Conservation (phyloP, 192 early-diverging fungal genomes). For the Phlyctochytrium bullatum region DNA sequence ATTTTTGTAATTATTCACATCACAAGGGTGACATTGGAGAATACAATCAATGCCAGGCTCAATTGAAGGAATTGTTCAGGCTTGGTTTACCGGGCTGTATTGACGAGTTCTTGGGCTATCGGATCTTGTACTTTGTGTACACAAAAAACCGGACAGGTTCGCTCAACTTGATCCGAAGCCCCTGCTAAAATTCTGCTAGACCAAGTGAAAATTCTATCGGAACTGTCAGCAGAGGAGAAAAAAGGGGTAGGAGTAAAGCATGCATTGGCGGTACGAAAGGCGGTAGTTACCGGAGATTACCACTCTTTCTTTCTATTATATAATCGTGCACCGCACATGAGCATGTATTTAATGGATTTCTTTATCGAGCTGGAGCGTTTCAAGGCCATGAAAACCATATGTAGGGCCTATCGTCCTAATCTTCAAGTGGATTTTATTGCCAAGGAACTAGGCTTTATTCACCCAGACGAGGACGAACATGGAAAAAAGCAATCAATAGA, state of each 20-base stretch:
- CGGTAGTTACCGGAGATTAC: conserved; percentile 82
- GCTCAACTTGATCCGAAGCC: neutral
- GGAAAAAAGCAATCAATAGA: conserved; percentile 10
- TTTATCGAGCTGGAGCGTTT: conserved; percentile 87
- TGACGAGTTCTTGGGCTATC: conserved; percentile 92
- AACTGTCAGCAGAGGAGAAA: conserved; percentile 70
- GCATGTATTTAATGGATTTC: conserved; percentile 86
- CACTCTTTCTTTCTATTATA: conserved; percentile 82
- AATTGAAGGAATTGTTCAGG: conserved; percentile 84
- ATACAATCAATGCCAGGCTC: conserved; percentile 97
- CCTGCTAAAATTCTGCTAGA: conserved; percentile 41
- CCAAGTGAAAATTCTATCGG: conserved; percentile 72
- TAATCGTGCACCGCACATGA: conserved; percentile 76
- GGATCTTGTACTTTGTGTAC: conserved; percentile 87
- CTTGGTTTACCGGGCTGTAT: conserved; percentile 64
- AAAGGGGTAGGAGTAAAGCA: conserved; percentile 64
- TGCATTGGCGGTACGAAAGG: conserved; percentile 79
- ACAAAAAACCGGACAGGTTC: conserved; percentile 80
- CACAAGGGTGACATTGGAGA: conserved; percentile 87
- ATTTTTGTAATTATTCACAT: conserved; percentile 1
- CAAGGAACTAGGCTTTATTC: conserved; percentile 66
- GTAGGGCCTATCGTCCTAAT: conserved; percentile 72
- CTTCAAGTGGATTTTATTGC: conserved; percentile 59
- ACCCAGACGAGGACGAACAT: conserved; percentile 14
- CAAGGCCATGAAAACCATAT: conserved; percentile 69